Evolutionary conservation across 257 asterid species (phyloP), one percentile per base, ranked within the genome.

Genomic region (Fraxinus excelsior): DNA sequence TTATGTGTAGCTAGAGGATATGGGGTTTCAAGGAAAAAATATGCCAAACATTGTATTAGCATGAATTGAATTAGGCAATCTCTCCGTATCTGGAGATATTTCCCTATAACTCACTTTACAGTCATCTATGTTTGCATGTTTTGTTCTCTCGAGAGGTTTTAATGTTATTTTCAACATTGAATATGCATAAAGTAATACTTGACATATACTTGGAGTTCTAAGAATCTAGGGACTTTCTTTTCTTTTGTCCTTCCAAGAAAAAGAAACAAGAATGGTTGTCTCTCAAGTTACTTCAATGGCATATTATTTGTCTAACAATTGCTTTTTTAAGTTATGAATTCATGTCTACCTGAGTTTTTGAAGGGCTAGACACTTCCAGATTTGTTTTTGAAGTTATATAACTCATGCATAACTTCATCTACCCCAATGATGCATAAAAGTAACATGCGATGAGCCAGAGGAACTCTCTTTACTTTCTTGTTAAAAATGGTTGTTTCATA

Each of bases 291-390:
- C 42, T 25, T 11, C 66, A 44, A 60, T 7, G 21, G 26, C 65
- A 56, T 71, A 71, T 34, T 65, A 44, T 62, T 65, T n/a, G 37
- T 62, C 23, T 25, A 35, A 69, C 58, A 34, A 25, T 10, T 44
- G 21, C 72, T 76, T 51, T n/a, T 28, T 62, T n/a, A 16, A 70
- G 74, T 37, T 31, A 35, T 66, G 69, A n/a, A 6, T 25, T 35
- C 49, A 25, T 34, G 49, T 73, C 49, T 51, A 11, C 70, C 21
- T 75, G 77, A 73, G 70, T 71, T 56, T 71, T 23, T 70, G 71
- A 13, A 72, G 58, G 75, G 60, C 74, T 29, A 14, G 71, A 37
- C 64, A 46, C 7, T 14, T 71, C 35, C 64, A 40, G 67, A 19
- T 56, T 56, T 56, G 65, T 2, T 56, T 56, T 53, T 53, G 26